Base-by-base conservation (phyloP, 768 basidiomycete species). In the Leccinum boreale region DNA sequence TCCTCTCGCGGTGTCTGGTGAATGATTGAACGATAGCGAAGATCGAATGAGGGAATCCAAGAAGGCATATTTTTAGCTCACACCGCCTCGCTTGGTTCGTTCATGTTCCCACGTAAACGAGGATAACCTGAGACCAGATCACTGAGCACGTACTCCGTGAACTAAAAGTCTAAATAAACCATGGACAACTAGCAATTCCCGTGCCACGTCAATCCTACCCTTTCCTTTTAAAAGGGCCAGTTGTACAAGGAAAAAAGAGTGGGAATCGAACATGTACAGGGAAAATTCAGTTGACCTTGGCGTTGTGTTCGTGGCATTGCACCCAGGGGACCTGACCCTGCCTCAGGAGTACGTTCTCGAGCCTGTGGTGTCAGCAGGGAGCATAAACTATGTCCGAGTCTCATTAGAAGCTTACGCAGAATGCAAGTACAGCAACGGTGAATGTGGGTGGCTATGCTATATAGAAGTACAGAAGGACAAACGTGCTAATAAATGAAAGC, bases 111-210 rank as follows among this genome's bases (percentile, higher is more conserved):
- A 58, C 55, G 55, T 50, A 3, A 49, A 54, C 56, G 62, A 60
- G 58, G 60, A 70, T 65, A 65, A 57, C 36, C 35, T 57, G 61
- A 61, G 29, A 23, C 19, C 50, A 47, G 50, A 55, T 23, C 42
- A 44, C 42, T n/a, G 42, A 44, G 35, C 48, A 58, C 11, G 49
- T 3, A 55, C 55, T 52, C 57, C 49, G 21, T 60, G 62, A 57
- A 58, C 53, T 60, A 60, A 64, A 66, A 68, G 67, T 62, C 60
- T 62, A 71, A 64, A 71, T 66, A 54, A 58, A 59, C 62, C 52
- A 26, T 33, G 31, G 28, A 47, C 29, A 29, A 33, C 53, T 36
- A 29, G 46, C 17, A 17, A 47, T 46, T 35, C 11, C 53, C 44
- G 42, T 58, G 57, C 67, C 67, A 67, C 59, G 56, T 51, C 56